These are phyloP conservation scores for Pleurotus pulmonarius DNA, from an alignment of 768 basidiomycete species.

Conservation along the genomic window DNA sequence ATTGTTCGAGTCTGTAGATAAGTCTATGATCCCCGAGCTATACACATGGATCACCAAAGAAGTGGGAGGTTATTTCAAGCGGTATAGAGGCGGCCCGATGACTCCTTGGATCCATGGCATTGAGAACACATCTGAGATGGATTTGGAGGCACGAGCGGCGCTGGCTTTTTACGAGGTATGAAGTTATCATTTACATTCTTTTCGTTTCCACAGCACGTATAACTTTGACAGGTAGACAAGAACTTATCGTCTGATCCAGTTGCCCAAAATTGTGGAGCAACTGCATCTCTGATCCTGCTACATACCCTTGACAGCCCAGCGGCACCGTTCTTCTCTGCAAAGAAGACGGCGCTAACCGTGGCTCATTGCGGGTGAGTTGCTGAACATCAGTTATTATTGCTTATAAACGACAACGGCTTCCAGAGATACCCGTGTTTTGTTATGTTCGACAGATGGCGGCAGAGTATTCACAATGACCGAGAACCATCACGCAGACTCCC, in stretches of 20 bases:
- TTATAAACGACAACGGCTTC: slow-evolving; percentile 7
- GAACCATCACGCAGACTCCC: slow-evolving; percentile 92
- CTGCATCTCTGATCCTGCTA: slow-evolving; percentile 87
- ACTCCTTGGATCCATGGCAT: slow-evolving; percentile 55
- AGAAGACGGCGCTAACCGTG: slow-evolving; percentile 75
- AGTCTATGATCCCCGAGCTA: slow-evolving; percentile 68
- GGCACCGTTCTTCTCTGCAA: slow-evolving; percentile 79
- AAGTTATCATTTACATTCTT: slow-evolving; percentile 3
- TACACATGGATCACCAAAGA: slow-evolving; percentile 68
- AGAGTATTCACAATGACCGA: slow-evolving; percentile 86
- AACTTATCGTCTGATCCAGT: slow-evolving; percentile 64
- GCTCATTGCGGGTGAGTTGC: slow-evolving; percentile 85
- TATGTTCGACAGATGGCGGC: slow-evolving; percentile 74
- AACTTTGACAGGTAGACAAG: slow-evolving; percentile 60
- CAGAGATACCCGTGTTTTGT: slow-evolving; percentile 86
- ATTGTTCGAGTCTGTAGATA: slow-evolving; percentile 75
- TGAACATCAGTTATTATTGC: not conserved
- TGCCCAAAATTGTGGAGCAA: slow-evolving; percentile 80
- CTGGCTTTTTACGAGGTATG: slow-evolving; percentile 83
- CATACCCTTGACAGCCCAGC: slow-evolving; percentile 83
- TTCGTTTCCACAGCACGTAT: slow-evolving; percentile 5
- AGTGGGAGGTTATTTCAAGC: slow-evolving; percentile 86
- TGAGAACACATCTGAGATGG: slow-evolving; percentile 38
- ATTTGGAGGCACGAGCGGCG: slow-evolving; percentile 83
- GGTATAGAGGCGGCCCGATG: slow-evolving; percentile 80